Percentiles rank a stretch among this genome's conserved stretches.
phyloP scores from a whole-genome alignment of 495 filamentous ascomycete genomes.

The Hypoxylon cercidicola region DNA sequence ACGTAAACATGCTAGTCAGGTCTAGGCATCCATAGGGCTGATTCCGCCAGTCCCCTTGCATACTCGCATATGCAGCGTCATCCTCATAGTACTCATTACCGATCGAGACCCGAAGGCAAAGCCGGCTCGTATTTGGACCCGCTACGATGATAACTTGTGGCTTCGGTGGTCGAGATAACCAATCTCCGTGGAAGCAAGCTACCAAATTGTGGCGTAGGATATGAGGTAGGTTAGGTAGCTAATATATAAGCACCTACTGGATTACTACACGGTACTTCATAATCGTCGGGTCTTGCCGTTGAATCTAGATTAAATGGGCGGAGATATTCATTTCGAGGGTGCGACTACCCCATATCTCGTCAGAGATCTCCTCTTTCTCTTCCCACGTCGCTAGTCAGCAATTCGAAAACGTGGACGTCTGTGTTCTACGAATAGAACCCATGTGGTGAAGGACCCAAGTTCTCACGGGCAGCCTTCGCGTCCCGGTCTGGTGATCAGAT shows the following conservation, averaged over 20 bases:
- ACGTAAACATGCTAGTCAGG: not conserved
- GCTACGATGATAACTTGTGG: no score
- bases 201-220: no score
- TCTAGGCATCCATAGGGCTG: not conserved
- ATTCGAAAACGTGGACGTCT: not conserved
- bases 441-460: constrained; percentile 14
- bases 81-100: not conserved
- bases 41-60: not conserved
- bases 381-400: constrained; percentile 26
- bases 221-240: not conserved
- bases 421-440: constrained; percentile 15
- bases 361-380: constrained; percentile 5
- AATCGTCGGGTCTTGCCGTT: not conserved
- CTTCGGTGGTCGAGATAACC: no score
- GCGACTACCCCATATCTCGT: constrained; percentile 22
- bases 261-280: not conserved
- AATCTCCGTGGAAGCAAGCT: no score
- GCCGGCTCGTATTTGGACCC: no score
- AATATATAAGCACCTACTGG: not conserved
- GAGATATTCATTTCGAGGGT: not conserved
- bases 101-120: no score
- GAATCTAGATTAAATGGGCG: not conserved
- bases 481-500: not conserved
- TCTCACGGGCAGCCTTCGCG: not conserved
- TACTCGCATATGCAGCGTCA: not conserved